A percentile compares a stretch with the other conserved stretches of the same genome.
Conservation (phyloP, 2,329 filamentous ascomycete genomes). For the Graphilbum sp. region DNA sequence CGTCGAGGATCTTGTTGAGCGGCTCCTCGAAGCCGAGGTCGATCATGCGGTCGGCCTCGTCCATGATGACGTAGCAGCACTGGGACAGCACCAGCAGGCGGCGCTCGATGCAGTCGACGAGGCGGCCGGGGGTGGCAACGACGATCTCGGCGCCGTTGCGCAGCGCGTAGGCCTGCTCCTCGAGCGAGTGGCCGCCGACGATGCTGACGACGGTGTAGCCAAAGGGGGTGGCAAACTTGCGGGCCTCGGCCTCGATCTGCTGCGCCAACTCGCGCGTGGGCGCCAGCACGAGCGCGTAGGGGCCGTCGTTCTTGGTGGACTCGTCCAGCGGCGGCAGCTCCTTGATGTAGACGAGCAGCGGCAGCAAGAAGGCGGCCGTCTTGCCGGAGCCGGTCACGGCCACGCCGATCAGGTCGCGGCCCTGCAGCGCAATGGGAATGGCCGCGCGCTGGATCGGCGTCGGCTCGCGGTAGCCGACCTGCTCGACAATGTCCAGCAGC, state of each 20-base stretch:
- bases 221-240: conserved; percentile 77
- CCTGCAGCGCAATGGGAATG: conserved; percentile 86
- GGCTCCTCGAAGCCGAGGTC: conserved; percentile 96
- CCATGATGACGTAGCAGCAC: conserved; percentile 98
- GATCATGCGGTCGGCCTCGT: conserved; percentile 98
- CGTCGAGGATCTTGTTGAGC: conserved; percentile 93
- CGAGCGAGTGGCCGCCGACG: conserved; percentile 89
- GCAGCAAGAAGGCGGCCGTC: conserved; percentile 86
- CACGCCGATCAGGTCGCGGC: conserved; percentile 91
- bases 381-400: conserved; percentile 97
- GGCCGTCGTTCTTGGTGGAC: conserved; percentile 79
- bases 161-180: conserved; percentile 82
- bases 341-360: conserved; percentile 85
- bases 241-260: conserved; percentile 88
- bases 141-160: conserved; percentile 92
- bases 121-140: conserved; percentile 92
- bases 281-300: conserved; percentile 91
- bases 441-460: conserved; percentile 85
- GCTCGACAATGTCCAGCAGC: conserved; percentile 64
- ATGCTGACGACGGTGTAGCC: conserved; percentile 94
- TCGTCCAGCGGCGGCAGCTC: conserved; percentile 75
- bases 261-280: conserved; percentile 95
- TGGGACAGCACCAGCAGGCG: conserved; percentile 84
- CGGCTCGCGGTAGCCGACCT: conserved; percentile 82
- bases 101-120: conserved; percentile 92